A percentile compares a stretch with the other conserved stretches of the same genome.
These are phyloP conservation scores for Pleurotus tuoliensis DNA, from an alignment of 768 basidiomycete species.

Conservation along the genomic window DNA sequence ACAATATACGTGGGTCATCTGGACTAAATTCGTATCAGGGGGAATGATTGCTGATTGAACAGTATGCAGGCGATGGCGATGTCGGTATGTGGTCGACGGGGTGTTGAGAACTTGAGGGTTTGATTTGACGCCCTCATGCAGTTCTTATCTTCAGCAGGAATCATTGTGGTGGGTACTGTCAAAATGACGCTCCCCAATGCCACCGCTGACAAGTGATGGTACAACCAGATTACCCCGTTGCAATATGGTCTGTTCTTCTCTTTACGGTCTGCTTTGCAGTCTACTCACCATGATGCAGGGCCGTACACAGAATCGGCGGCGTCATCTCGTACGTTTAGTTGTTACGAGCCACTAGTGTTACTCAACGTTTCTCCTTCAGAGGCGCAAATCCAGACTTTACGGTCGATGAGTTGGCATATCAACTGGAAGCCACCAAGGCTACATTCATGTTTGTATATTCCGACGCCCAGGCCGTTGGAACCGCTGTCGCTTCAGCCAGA, in stretches of 20 bases:
- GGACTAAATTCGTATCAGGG: not conserved
- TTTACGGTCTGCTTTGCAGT: not conserved
- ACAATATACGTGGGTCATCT: slow-evolving; percentile 35
- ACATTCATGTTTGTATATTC: slow-evolving; percentile 44
- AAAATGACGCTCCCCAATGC: too few relatives aligned
- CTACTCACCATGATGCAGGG: slow-evolving; percentile 11
- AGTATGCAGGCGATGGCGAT: slow-evolving; percentile 38
- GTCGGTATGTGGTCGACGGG: slow-evolving; percentile 41
- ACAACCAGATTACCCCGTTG: slow-evolving; percentile 47
- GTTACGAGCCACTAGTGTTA: too few relatives aligned
- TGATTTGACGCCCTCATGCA: slow-evolving; percentile 17
- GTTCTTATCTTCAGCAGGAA: slow-evolving; percentile 67
- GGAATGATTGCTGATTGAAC: not conserved
- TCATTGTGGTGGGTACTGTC: slow-evolving; percentile 46
- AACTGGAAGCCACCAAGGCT: slow-evolving; percentile 25
- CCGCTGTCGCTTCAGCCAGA: slow-evolving; percentile 38
- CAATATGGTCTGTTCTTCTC: slow-evolving; percentile 29
- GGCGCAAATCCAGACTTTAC: slow-evolving; percentile 13
- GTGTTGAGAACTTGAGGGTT: not conserved
- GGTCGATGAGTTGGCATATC: slow-evolving; percentile 12
- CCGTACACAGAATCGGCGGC: slow-evolving; percentile 20
- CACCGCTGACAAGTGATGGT: not conserved
- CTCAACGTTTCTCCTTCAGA: slow-evolving; percentile 10
- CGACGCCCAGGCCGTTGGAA: slow-evolving; percentile 28
- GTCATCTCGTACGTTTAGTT: slow-evolving; percentile 15